Evolutionary conservation across 805 yeast species (phyloP).

Genomic region (Wickerhamomyces subpelliculosus): DNA sequence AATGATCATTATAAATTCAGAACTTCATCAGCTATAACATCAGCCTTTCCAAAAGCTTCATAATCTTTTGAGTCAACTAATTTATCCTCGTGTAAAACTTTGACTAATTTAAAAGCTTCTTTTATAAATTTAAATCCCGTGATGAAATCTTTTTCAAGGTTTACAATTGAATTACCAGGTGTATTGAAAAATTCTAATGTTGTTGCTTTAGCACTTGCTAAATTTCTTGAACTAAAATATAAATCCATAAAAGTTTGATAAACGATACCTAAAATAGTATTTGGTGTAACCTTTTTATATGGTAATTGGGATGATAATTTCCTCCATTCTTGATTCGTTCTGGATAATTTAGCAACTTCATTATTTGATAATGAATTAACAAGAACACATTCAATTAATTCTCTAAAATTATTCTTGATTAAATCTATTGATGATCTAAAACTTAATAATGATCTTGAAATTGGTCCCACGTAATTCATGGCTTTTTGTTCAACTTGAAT

Average conservation of each 20-base stretch:
- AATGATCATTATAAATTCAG: neutral
- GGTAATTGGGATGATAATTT: conserved; percentile 51
- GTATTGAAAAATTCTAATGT: neutral
- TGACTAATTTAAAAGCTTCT: conserved; percentile 4
- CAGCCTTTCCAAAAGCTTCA: conserved; percentile 2
- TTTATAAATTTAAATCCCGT: conserved; percentile 5
- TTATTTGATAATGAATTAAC: conserved; percentile 48
- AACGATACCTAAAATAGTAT: conserved; percentile 56
- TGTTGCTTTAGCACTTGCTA: neutral
- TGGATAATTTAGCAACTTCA: conserved; percentile 48
- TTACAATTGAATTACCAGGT: neutral
- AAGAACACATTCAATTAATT: conserved; percentile 45
- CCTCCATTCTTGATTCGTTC: conserved; percentile 50
- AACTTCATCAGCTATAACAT: conserved; percentile 1
- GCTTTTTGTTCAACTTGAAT: conserved; percentile 43
- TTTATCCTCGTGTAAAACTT: conserved; percentile 1
- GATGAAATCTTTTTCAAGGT: conserved; percentile 4
- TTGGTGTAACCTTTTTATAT: conserved; percentile 48
- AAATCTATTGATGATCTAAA: conserved; percentile 60
- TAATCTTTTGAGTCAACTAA: conserved; percentile 2
- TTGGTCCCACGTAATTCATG: conserved; percentile 57
- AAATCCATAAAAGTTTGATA: conserved; percentile 33
- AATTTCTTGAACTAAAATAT: conserved; percentile 1
- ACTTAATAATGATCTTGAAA: conserved; percentile 57
- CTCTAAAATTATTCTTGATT: conserved; percentile 42